Base-by-base conservation (phyloP, 192 early-diverging fungal species). In the Coemansia sp. region DNA sequence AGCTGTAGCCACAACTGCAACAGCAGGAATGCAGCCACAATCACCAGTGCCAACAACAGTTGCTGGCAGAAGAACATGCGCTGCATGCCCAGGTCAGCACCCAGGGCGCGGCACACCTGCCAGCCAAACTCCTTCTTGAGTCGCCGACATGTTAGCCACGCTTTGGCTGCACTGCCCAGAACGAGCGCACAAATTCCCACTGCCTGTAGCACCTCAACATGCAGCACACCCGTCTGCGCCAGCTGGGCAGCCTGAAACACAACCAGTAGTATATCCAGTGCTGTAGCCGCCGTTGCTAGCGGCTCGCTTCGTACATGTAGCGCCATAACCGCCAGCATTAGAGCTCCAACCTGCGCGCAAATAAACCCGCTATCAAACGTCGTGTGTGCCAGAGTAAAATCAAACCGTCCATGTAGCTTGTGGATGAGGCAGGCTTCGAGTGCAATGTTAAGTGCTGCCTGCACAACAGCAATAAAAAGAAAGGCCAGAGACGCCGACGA, bases 41-140 rank as follows among this genome's bases (percentile, higher is more conserved):
- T 61, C 0, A 67, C 60, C 6, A 79, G 60, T 11, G 66, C 58
- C 2, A 83, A 14, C 12, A 83, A 61, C 7, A 79, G 50, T 47
- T 76, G 81, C 28, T 72, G 64, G 47, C 37, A 59, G 4, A 63
- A 47, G 51, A 80, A 78, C 46, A 78, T 77, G 78, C 87, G 65
- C 56, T 64, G 72, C 81, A 83, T 74, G 19, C 54, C 47, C 44
- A 71, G 54, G 46, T 83, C 76, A 6, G 79, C 75, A 12, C 78
- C 79, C 21, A 85, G 53, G 21, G 67, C 72, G 31, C 73, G 71
- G 66, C 69, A 76, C 28, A 78, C 65, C 15, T 66, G 81, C 78
- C 82, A 82, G 38, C 84, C 77, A 60, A 75, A 81, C 22, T 72
- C 75, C 51, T 53, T 62, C 14, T 59, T 65, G 22, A 92, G 68